Conservation (phyloP, 2,329 filamentous ascomycete species). For the Purpureocillium lavendulum region DNA sequence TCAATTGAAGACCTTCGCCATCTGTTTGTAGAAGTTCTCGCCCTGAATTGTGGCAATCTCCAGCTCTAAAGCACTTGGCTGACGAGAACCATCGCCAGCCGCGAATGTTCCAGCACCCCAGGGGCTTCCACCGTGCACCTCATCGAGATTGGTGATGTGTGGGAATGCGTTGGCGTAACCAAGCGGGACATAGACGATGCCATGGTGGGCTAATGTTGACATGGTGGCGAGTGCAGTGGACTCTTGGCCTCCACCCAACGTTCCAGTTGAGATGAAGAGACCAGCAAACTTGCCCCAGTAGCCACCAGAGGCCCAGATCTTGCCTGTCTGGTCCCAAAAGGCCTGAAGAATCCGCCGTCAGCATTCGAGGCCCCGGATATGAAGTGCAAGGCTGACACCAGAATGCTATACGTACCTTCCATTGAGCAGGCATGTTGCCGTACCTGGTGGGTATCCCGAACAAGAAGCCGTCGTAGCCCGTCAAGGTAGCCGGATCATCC, state of each 20-base stretch:
- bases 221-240: constrained; percentile 71
- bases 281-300: constrained; percentile 86
- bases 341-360: too few relatives aligned
- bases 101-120: constrained; percentile 96
- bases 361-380: too few relatives aligned
- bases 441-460: constrained; percentile 93
- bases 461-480: constrained; percentile 78
- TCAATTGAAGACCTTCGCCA: constrained; percentile 69
- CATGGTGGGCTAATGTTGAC: constrained; percentile 86
- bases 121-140: constrained; percentile 78
- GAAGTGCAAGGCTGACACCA: too few relatives aligned
- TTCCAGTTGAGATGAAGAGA: constrained; percentile 79
- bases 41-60: constrained; percentile 76
- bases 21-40: constrained; percentile 70
- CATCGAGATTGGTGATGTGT: constrained; percentile 59
- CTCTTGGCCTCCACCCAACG: constrained; percentile 86
- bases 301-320: constrained; percentile 70
- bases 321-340: constrained; percentile 86
- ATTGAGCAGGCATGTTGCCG: constrained; percentile 97
- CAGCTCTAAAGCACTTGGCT: constrained; percentile 69
- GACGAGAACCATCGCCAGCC: constrained; percentile 69
- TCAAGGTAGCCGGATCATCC: constrained; percentile 50
- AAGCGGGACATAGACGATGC: constrained; percentile 91
- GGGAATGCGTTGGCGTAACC: constrained; percentile 78
- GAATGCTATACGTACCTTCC: constrained; percentile 60